Conservation (phyloP, 2,329 filamentous ascomycete genomes). For the Emericellopsis cladophorae region DNA sequence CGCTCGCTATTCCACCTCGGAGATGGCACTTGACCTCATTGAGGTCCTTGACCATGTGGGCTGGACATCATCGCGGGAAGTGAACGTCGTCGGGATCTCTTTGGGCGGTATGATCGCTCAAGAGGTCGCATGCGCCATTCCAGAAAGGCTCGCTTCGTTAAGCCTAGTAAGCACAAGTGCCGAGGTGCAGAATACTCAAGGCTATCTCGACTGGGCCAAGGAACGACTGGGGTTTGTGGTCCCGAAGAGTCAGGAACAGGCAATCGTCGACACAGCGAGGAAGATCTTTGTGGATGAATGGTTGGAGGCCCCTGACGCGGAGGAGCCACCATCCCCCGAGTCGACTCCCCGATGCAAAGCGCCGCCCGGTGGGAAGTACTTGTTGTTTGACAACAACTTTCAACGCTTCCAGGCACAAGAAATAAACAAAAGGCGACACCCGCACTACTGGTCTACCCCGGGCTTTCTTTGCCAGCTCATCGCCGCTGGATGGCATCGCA, state of each 20-base stretch:
- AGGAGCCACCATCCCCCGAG: constrained; percentile 30
- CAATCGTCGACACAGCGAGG: constrained; percentile 49
- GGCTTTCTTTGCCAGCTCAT: constrained; percentile 69
- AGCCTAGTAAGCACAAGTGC: constrained; percentile 51
- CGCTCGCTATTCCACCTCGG: constrained; percentile 65
- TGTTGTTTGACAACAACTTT: constrained; percentile 59
- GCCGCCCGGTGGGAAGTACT: constrained; percentile 20
- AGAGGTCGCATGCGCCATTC: constrained; percentile 51
- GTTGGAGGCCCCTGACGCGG: constrained; percentile 48
- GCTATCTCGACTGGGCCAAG: constrained; percentile 52
- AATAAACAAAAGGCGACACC: constrained; percentile 54
- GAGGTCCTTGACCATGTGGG: constrained; percentile 58
- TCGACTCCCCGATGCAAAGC: constrained; percentile 25
- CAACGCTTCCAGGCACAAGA: constrained; percentile 76
- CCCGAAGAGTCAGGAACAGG: constrained; percentile 57
- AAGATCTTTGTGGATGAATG: constrained; percentile 56
- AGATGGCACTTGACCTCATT: constrained; percentile 70
- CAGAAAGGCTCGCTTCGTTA: constrained; percentile 40
- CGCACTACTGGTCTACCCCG: constrained; percentile 44
- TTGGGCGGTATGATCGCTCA: constrained; percentile 92
- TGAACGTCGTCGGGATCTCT: constrained; percentile 64
- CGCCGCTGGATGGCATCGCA: constrained; percentile 70
- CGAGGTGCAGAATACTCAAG: constrained; percentile 44
- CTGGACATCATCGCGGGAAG: constrained; percentile 43
- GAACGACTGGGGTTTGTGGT: constrained; percentile 44